Evolutionary conservation across 1,284 basidiomycete species (phyloP).

Genomic region (Vanrija pseudolonga): DNA sequence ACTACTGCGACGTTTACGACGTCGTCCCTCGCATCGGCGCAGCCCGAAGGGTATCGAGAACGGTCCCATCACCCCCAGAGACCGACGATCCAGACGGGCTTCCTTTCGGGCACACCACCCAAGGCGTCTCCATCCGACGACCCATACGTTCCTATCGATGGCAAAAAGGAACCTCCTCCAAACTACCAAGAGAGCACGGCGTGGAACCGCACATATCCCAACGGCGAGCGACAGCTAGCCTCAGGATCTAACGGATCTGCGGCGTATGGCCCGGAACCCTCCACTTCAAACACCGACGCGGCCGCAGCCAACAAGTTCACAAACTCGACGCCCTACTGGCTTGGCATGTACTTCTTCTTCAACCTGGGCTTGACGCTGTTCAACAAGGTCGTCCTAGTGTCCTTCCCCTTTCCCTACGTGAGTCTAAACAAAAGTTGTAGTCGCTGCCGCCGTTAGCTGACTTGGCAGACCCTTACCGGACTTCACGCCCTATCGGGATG

Average conservation of each 20-base stretch:
- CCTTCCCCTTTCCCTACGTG: constrained; percentile 84
- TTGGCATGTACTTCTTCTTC: constrained; percentile 77
- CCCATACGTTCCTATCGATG: neutral
- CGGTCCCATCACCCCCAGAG: neutral
- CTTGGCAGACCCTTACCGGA: constrained; percentile 65
- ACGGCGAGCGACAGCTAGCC: neutral
- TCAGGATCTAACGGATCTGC: constrained; percentile 1
- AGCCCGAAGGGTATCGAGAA: neutral
- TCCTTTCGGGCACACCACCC: neutral
- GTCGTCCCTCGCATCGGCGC: neutral
- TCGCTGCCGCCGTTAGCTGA: constrained; percentile 3
- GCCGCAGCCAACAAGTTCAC: constrained; percentile 14
- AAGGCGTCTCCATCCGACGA: neutral
- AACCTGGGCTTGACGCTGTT: constrained; percentile 86
- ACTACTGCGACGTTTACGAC: neutral
- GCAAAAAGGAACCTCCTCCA: constrained; percentile 3
- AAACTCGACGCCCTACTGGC: constrained; percentile 56
- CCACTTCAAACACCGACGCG: neutral
- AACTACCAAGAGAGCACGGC: neutral
- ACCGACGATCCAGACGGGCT: neutral
- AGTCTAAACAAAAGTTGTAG: constrained; percentile 17
- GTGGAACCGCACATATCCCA: neutral
- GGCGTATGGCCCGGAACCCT: neutral
- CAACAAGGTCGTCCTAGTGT: constrained; percentile 83
- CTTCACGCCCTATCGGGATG: constrained; percentile 78